Evolutionary conservation across 768 basidiomycete species (phyloP).

Genomic region (Boletus reticuloceps): DNA sequence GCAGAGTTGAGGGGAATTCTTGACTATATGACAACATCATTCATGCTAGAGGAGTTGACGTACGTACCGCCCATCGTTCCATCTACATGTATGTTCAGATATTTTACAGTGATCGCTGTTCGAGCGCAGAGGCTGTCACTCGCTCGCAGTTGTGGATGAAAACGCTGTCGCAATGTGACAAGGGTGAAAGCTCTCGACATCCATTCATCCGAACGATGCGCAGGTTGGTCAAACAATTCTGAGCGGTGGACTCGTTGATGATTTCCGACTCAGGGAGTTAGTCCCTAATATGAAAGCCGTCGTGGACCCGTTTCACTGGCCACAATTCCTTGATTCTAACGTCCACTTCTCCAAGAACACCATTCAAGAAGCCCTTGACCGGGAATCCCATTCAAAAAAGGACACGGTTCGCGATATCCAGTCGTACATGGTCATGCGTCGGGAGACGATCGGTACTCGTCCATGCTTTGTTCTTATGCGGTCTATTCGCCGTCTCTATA

Average conservation of each 20-base stretch:
- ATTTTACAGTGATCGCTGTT: slow-evolving; percentile 22
- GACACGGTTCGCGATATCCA: slow-evolving; percentile 17
- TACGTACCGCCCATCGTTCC: slow-evolving; percentile 1
- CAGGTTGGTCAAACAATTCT: slow-evolving; percentile 12
- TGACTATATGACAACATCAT: slow-evolving; percentile 29
- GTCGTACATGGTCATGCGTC: slow-evolving; percentile 28
- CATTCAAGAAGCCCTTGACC: slow-evolving; percentile 26
- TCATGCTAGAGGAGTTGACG: slow-evolving; percentile 32
- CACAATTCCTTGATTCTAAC: slow-evolving; percentile 24
- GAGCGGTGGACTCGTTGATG: neutral
- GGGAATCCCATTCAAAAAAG: slow-evolving; percentile 18
- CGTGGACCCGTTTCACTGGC: slow-evolving; percentile 28
- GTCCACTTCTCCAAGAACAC: slow-evolving; percentile 18
- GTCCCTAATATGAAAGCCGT: slow-evolving; percentile 22
- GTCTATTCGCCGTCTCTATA: slow-evolving; percentile 24
- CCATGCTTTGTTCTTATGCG: slow-evolving; percentile 30
- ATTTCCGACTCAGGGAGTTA: slow-evolving; percentile 16
- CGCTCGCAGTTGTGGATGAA: slow-evolving; percentile 25
- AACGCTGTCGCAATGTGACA: slow-evolving; percentile 18
- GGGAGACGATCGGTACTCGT: slow-evolving; percentile 28
- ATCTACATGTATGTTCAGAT: neutral
- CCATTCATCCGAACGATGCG: slow-evolving; percentile 27
- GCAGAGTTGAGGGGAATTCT: slow-evolving; percentile 22
- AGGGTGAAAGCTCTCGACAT: slow-evolving; percentile 14
- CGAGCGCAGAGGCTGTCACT: slow-evolving; percentile 15